A percentile compares a stretch with the other conserved stretches of the same genome.
Conservation (phyloP, 768 basidiomycete genomes). For the Boletus pseudo-olivaceus region DNA sequence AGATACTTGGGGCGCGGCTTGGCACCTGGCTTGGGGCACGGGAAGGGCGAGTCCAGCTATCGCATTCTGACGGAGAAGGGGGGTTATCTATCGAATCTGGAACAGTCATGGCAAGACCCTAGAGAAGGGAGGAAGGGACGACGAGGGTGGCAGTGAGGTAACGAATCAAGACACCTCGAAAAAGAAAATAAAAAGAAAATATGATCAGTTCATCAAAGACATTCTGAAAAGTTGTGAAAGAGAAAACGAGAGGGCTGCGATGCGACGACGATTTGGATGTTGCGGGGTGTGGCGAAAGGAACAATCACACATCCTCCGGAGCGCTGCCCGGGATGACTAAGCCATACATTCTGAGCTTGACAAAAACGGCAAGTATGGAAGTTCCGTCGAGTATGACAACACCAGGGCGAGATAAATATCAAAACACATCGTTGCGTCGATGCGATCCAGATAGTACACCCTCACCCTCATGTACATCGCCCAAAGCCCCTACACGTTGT, state of each 20-base stretch:
- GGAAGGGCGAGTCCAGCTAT: conserved; percentile 58
- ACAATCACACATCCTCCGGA: conserved; percentile 7
- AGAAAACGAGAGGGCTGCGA: neutral
- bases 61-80: conserved; percentile 56
- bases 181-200: neutral
- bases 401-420: neutral
- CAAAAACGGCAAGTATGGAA: neutral
- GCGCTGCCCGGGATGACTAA: conserved; percentile 22
- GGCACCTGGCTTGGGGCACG: conserved; percentile 54
- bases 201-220: conserved; percentile 9
- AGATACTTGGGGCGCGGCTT: conserved; percentile 39
- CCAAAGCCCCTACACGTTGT: neutral
- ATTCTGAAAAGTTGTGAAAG: conserved; percentile 2
- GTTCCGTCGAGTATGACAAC: neutral
- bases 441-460: neutral
- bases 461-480: neutral
- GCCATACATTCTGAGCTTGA: conserved; percentile 1
- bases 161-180: neutral
- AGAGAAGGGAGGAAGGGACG: conserved; percentile 13
- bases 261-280: conserved; percentile 14
- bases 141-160: neutral
- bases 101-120: conserved; percentile 31
- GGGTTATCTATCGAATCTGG: conserved; percentile 41
- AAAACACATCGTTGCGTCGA: neutral
- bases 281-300: conserved; percentile 10